Evolutionary conservation across 805 yeast species (phyloP).

Genomic region (Tetrapisispora nanseiensis): DNA sequence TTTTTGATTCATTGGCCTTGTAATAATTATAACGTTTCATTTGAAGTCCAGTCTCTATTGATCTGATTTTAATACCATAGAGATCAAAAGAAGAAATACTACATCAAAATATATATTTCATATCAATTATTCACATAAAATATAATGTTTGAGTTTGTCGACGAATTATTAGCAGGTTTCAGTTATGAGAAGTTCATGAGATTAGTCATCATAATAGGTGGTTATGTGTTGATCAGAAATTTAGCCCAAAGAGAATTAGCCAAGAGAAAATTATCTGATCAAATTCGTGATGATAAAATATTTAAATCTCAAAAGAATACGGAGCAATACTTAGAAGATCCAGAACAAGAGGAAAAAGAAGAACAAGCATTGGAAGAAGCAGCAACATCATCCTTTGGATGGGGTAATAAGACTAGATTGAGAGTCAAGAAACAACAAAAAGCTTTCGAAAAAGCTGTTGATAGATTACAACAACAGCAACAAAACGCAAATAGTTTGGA

Average conservation of each 20-base stretch:
- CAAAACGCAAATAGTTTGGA: slow-evolving; percentile 35
- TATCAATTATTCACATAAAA: neutral
- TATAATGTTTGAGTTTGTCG: slow-evolving; percentile 1
- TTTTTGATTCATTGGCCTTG: no score
- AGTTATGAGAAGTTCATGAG: slow-evolving; percentile 14
- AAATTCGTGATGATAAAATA: slow-evolving; percentile 30
- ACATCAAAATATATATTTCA: no score
- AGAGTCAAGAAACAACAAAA: slow-evolving; percentile 47
- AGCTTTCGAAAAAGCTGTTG: slow-evolving; percentile 39
- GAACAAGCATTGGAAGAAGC: slow-evolving; percentile 25
- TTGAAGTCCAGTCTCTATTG: no score
- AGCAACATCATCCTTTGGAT: slow-evolving; percentile 42
- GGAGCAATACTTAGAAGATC: slow-evolving; percentile 30
- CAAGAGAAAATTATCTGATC: slow-evolving; percentile 44
- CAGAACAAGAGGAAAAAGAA: slow-evolving; percentile 25
- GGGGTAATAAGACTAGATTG: slow-evolving; percentile 70
- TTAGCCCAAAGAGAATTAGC: slow-evolving; percentile 49
- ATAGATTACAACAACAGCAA: slow-evolving; percentile 32
- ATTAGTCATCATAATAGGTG: slow-evolving; percentile 44
- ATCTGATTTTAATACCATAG: no score
- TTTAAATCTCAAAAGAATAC: slow-evolving; percentile 24
- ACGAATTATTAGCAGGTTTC: slow-evolving; percentile 4
- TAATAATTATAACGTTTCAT: no score
- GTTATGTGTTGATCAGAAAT: slow-evolving; percentile 50
- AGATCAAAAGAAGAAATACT: no score